phyloP scores from a whole-genome alignment of 495 filamentous ascomycete genomes.

The Podospora fimiseda region DNA sequence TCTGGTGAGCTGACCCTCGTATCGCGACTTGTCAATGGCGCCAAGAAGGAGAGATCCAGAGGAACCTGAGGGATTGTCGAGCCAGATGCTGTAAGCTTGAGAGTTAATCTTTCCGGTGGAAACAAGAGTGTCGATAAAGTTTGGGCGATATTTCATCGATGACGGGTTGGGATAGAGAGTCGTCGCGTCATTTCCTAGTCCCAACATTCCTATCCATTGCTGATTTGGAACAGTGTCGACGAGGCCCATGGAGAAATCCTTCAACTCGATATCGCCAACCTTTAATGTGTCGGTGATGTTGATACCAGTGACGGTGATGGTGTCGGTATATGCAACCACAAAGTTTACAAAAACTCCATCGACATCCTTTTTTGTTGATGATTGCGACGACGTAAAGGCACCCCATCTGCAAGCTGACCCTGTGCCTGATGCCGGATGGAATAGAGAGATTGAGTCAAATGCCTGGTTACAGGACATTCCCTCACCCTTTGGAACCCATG shows the following conservation, averaged over 20 bases:
- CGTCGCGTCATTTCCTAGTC: conserved; percentile 4
- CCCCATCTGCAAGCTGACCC: conserved; percentile 12
- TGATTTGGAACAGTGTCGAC: neutral
- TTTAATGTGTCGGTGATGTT: conserved; percentile 1
- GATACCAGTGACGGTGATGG: conserved; percentile 9
- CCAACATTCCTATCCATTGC: conserved; percentile 1
- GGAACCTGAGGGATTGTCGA: conserved; percentile 55
- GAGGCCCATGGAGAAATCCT: neutral
- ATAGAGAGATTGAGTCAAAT: neutral
- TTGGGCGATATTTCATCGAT: conserved; percentile 28
- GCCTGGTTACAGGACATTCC: conserved; percentile 8
- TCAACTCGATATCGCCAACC: neutral
- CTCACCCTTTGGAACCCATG: conserved; percentile 12
- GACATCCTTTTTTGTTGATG: conserved; percentile 1
- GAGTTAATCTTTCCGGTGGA: conserved; percentile 58
- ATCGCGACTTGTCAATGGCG: conserved; percentile 74
- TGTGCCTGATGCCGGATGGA: neutral
- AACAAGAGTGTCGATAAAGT: conserved; percentile 62
- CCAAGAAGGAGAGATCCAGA: conserved; percentile 77
- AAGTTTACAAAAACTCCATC: conserved; percentile 8
- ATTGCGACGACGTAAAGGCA: conserved; percentile 2
- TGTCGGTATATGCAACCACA: conserved; percentile 9
- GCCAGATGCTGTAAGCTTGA: conserved; percentile 75
- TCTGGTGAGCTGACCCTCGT: conserved; percentile 57
- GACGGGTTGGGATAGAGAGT: conserved; percentile 8